A percentile compares a stretch with the other conserved stretches of the same genome.
These are phyloP conservation scores for Diaporthe eres DNA, from an alignment of 2,329 filamentous ascomycete species.

Conservation along the genomic window DNA sequence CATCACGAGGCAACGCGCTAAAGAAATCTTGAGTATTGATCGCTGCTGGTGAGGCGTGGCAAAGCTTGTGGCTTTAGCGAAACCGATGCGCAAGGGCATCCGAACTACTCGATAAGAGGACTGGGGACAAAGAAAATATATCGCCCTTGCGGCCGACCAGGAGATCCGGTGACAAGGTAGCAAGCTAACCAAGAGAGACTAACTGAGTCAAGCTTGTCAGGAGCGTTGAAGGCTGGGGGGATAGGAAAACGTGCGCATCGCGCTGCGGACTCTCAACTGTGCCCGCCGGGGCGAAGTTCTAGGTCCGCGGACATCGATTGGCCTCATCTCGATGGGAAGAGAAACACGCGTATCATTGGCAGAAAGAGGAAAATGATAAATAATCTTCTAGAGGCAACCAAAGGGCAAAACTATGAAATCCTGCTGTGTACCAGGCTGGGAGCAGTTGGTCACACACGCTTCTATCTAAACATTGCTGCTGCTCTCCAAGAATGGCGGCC, in stretches of 20 bases:
- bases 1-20: neutral
- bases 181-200: neutral
- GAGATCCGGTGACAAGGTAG: neutral
- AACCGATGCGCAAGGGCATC: slow-evolving; percentile 2
- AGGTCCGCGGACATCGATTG: neutral
- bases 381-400: neutral
- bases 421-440: slow-evolving; percentile 1
- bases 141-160: neutral
- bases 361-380: neutral
- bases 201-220: slow-evolving; percentile 26
- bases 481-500: neutral
- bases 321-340: neutral
- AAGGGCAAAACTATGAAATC: neutral
- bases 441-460: slow-evolving; percentile 15
- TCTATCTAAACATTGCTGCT: neutral
- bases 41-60: neutral
- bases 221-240: neutral
- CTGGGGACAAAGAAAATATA: slow-evolving; percentile 20
- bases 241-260: neutral
- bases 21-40: neutral
- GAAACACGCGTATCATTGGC: neutral
- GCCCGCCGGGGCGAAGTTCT: slow-evolving; percentile 9
- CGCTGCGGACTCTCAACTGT: neutral
- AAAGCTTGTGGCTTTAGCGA: neutral
- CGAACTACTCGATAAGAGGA: neutral